Conservation (phyloP, 1,284 basidiomycete species). For the Moesziomyces globuligerus region DNA sequence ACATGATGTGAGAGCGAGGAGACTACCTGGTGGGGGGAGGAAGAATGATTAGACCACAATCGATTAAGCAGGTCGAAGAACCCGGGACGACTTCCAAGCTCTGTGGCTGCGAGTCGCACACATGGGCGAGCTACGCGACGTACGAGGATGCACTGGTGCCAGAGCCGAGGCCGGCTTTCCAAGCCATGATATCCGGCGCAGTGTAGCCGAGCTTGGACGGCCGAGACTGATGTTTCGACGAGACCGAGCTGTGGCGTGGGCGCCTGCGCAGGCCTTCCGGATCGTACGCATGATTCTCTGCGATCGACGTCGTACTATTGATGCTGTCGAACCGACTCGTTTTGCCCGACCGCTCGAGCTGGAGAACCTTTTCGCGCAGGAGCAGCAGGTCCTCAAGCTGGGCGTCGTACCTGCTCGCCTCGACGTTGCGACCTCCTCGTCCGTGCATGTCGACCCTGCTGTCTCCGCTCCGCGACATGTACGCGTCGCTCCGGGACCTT, state of each 20-base stretch:
- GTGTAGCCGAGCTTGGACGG: slow-evolving; percentile 25
- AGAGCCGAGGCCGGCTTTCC: slow-evolving; percentile 27
- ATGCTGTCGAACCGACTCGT: slow-evolving; percentile 6
- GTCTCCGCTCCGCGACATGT: slow-evolving; percentile 5
- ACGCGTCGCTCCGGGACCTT: slow-evolving; percentile 16
- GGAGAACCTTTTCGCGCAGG: slow-evolving; percentile 17
- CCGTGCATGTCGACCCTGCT: slow-evolving; percentile 4
- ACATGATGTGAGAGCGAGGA: neutral
- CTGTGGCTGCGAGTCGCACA: too few relatives aligned
- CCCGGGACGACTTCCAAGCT: too few relatives aligned
- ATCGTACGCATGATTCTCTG: neutral
- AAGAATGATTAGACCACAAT: too few relatives aligned
- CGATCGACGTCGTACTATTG: slow-evolving; percentile 2
- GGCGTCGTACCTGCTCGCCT: slow-evolving; percentile 17
- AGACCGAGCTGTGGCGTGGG: slow-evolving; percentile 6
- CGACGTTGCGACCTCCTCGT: neutral
- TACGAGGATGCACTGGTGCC: neutral
- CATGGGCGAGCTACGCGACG: slow-evolving; percentile 1
- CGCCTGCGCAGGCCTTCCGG: neutral
- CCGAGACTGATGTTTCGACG: slow-evolving; percentile 10
- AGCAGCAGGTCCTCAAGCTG: slow-evolving; percentile 24
- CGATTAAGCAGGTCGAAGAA: too few relatives aligned
- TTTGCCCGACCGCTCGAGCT: slow-evolving; percentile 1
- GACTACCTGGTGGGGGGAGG: neutral
- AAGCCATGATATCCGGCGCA: slow-evolving; percentile 34